A percentile compares a stretch with the other conserved stretches of the same genome.
Evolutionary conservation across 257 asterid species (phyloP).

Genomic region (Salvia rosmarinus): DNA sequence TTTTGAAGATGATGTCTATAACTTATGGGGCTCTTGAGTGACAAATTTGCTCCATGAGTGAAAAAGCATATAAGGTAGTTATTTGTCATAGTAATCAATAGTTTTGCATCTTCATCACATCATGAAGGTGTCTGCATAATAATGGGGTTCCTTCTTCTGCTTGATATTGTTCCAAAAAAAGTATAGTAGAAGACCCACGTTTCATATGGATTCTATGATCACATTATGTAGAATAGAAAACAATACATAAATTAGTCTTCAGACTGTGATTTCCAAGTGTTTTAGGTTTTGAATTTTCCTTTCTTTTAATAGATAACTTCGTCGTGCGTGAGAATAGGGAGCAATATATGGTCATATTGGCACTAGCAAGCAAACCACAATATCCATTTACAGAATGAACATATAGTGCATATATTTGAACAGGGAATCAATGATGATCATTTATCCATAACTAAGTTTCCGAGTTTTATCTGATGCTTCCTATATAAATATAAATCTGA

Average conservation of each 20-base stretch:
- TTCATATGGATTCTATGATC: neutral
- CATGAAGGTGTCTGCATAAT: too few relatives aligned
- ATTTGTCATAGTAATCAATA: too few relatives aligned
- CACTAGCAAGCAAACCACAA: neutral
- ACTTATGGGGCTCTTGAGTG: neutral
- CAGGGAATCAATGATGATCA: neutral
- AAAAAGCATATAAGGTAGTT: slow-evolving; percentile 1
- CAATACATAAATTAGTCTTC: neutral
- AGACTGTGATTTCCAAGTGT: too few relatives aligned
- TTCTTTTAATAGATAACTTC: too few relatives aligned
- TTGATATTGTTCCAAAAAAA: neutral
- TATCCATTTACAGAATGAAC: neutral
- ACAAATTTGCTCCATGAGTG: neutral
- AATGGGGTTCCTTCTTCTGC: neutral
- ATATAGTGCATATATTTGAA: slow-evolving; percentile 1
- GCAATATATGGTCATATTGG: neutral
- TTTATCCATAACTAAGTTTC: neutral
- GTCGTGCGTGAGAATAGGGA: too few relatives aligned
- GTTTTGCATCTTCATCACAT: too few relatives aligned
- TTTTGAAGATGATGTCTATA: neutral
- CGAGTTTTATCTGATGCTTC: too few relatives aligned
- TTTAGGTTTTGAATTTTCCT: too few relatives aligned
- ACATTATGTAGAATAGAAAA: neutral
- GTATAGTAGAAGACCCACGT: neutral
- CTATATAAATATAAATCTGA: neutral